Conservation (phyloP, 495 filamentous ascomycete genomes). For the Rusavskia elegans region DNA sequence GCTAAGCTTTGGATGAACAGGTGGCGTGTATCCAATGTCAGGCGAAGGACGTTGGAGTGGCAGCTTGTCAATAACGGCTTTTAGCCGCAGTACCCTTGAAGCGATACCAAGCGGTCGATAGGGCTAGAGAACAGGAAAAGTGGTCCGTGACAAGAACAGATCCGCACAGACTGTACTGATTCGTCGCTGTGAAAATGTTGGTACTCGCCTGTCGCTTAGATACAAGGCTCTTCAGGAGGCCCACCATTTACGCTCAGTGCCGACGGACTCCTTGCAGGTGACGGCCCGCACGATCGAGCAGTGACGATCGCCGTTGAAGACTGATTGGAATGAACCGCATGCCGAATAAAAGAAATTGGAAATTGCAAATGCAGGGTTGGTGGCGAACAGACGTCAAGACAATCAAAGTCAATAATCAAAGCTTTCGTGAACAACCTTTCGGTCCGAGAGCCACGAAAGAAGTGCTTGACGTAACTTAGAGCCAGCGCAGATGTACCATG, state of each 20-base stretch:
- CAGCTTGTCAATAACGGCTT: not conserved
- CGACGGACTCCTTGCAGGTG: not conserved
- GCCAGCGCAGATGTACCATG: conserved; percentile 56
- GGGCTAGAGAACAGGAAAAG: not conserved
- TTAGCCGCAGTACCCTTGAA: not conserved
- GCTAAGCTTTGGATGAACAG: not conserved
- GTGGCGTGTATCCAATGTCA: not conserved
- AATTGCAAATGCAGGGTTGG: not conserved
- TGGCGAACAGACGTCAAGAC: not conserved
- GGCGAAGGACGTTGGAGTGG: not conserved
- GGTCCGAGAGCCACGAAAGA: conserved; percentile 45
- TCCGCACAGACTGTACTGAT: not conserved
- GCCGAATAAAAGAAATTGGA: not conserved
- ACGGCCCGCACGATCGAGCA: not conserved
- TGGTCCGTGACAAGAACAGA: not conserved
- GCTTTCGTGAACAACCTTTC: conserved; percentile 49
- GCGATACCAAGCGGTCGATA: not conserved
- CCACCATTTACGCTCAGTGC: not conserved
- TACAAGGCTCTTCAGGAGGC: not conserved
- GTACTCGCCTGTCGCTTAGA: not conserved
- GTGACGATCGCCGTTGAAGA: not conserved
- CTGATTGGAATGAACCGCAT: not conserved
- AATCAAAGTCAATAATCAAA: conserved; percentile 42
- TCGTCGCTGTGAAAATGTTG: not conserved
- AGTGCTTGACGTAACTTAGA: conserved; percentile 36